Percentiles rank a stretch among this genome's conserved stretches.
Evolutionary conservation across 202 grass and related monocot species (phyloP).

Genomic region (Setaria italica): DNA sequence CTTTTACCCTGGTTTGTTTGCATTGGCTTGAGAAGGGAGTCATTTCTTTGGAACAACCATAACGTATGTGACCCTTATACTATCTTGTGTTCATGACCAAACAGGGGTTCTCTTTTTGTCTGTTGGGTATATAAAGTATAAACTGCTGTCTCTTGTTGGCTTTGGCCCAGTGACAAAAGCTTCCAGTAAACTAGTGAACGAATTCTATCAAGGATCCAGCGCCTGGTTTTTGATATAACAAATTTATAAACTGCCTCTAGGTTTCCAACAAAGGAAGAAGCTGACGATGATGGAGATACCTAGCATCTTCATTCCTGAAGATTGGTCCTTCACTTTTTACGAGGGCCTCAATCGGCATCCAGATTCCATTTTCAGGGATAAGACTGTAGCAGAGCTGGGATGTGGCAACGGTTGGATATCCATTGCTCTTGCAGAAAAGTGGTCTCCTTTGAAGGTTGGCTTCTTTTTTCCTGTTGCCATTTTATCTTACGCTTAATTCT

Average conservation of each 20-base stretch:
- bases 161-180: constrained; percentile 1
- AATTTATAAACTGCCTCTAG: constrained; percentile 52
- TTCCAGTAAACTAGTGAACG: constrained; percentile 21
- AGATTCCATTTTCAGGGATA: constrained; percentile 91
- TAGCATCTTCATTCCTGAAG: constrained; percentile 98
- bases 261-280: constrained; percentile 84
- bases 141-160: background rate
- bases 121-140: background rate
- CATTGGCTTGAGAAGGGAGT: background rate
- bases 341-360: constrained; percentile 95
- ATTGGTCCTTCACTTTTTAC: constrained; percentile 99
- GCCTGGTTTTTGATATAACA: constrained; percentile 27
- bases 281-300: constrained; percentile 99
- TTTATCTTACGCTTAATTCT: background rate
- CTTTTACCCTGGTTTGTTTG: background rate
- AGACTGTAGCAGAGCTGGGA: constrained; percentile 80
- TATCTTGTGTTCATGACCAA: background rate
- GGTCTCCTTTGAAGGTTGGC: constrained; percentile 83
- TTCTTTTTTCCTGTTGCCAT: constrained; percentile 9
- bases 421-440: constrained; percentile 93
- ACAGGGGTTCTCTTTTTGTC: background rate
- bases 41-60: constrained; percentile 11
- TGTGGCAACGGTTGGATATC: constrained; percentile 99
- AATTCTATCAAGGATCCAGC: constrained; percentile 4
- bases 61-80: background rate